Evolutionary conservation across 2,329 filamentous ascomycete genomes (phyloP).

Genomic region (Fusarium mangiferae): DNA sequence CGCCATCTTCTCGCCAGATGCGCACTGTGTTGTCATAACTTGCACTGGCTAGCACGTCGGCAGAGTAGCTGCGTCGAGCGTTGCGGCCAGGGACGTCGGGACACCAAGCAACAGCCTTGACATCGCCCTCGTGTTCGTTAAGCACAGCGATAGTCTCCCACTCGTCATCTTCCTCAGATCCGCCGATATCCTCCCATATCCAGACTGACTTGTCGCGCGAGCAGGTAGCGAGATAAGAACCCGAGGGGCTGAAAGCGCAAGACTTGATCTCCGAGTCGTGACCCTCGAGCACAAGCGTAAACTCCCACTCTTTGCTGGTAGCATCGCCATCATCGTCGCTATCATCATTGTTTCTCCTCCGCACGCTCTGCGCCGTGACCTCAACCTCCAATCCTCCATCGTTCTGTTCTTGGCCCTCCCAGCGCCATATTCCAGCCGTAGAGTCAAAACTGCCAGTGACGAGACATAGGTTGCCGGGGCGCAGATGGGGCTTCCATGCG

Average conservation of each 20-base stretch:
- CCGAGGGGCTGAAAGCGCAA: constrained; percentile 77
- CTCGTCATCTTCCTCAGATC: constrained; percentile 83
- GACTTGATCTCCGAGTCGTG: constrained; percentile 94
- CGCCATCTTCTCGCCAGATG: constrained; percentile 88
- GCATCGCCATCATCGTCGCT: constrained; percentile 55
- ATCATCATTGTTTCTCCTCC: constrained; percentile 33
- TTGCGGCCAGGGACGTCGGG: constrained; percentile 69
- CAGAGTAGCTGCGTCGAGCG: constrained; percentile 59
- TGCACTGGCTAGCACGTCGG: constrained; percentile 84
- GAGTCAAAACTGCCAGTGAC: constrained; percentile 95
- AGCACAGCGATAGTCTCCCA: constrained; percentile 97
- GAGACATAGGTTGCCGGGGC: constrained; percentile 74
- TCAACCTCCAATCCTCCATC: constrained; percentile 55
- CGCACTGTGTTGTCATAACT: constrained; percentile 94
- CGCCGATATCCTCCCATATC: constrained; percentile 95
- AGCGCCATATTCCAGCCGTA: constrained; percentile 86
- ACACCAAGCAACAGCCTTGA: constrained; percentile 95
- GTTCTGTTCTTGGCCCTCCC: constrained; percentile 60
- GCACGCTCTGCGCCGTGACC: constrained; percentile 46
- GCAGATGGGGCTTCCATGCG: constrained; percentile 83
- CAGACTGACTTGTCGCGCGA: constrained; percentile 93
- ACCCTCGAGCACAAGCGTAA: constrained; percentile 90
- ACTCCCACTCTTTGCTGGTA: constrained; percentile 87
- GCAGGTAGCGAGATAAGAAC: constrained; percentile 87
- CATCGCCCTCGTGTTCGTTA: constrained; percentile 93